A percentile compares a stretch with the other conserved stretches of the same genome.
Evolutionary conservation across 2,329 filamentous ascomycete species (phyloP).

Genomic region (Coniochaeta prunicola): DNA sequence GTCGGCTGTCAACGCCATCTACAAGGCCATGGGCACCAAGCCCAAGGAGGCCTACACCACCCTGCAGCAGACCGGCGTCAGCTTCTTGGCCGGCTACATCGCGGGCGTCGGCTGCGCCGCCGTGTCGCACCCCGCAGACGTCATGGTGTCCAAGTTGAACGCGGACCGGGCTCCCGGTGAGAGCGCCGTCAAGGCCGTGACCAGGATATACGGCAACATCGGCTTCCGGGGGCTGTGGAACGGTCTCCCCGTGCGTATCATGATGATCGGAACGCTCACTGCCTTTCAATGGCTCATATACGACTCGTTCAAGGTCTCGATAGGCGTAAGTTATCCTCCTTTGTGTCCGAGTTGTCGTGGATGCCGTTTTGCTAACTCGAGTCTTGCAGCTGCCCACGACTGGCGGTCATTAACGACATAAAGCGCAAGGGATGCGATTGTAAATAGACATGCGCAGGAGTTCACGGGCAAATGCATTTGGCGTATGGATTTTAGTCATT

Average conservation of each 20-base stretch:
- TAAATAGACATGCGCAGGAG: background rate
- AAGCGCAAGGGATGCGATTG: background rate
- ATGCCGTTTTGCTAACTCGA: background rate
- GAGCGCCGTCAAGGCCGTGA: constrained; percentile 66
- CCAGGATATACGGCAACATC: constrained; percentile 79
- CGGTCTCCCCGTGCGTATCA: constrained; percentile 73
- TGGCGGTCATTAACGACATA: background rate
- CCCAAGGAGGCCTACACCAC: constrained; percentile 75
- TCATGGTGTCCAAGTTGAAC: constrained; percentile 92
- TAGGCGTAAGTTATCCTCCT: no score
- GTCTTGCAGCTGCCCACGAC: background rate
- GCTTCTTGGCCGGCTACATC: constrained; percentile 76
- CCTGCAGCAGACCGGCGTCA: constrained; percentile 75
- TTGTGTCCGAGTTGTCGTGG: background rate
- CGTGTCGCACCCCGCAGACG: constrained; percentile 73
- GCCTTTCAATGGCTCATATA: constrained; percentile 29
- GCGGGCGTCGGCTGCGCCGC: constrained; percentile 84
- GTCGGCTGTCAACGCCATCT: constrained; percentile 82
- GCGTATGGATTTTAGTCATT: no score
- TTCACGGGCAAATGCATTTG: no score
- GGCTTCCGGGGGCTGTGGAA: constrained; percentile 90
- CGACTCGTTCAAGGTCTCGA: background rate
- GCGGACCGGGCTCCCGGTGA: constrained; percentile 70
- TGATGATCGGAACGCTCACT: constrained; percentile 81
- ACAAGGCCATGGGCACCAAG: constrained; percentile 61